Evolutionary conservation across 805 yeast genomes (phyloP).

Genomic region (Spathaspora hagerdaliae): DNA sequence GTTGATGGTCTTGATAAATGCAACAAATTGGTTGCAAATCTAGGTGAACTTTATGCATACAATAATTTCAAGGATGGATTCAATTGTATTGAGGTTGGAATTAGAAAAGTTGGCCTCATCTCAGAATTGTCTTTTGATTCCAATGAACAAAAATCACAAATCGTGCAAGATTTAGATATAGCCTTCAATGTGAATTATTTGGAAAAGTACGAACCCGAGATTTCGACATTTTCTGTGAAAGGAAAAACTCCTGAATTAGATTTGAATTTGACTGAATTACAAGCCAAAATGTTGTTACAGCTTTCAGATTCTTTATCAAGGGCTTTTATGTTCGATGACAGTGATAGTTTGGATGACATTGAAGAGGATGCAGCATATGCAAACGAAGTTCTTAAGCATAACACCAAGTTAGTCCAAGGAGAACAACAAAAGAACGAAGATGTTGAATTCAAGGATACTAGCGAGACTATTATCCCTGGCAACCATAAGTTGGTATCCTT

Average conservation of each 20-base stretch:
- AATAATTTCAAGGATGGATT: constrained; percentile 48
- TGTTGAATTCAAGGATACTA: not conserved
- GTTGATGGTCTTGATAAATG: constrained; percentile 30
- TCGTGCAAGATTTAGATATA: constrained; percentile 64
- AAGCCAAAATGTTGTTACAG: constrained; percentile 53
- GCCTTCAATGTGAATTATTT: constrained; percentile 54
- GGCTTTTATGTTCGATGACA: constrained; percentile 43
- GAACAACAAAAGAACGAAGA: not conserved
- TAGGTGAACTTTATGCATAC: constrained; percentile 76
- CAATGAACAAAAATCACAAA: constrained; percentile 51
- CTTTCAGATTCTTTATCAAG: constrained; percentile 52
- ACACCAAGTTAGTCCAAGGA: constrained; percentile 4
- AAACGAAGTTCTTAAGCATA: constrained; percentile 42
- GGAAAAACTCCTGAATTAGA: constrained; percentile 64
- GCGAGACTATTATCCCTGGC: constrained; percentile 12
- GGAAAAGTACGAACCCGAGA: constrained; percentile 31
- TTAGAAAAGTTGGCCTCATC: constrained; percentile 65
- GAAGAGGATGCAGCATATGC: constrained; percentile 61
- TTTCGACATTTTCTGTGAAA: constrained; percentile 47
- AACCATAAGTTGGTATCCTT: constrained; percentile 42
- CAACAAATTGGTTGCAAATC: constrained; percentile 15
- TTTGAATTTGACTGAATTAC: constrained; percentile 68
- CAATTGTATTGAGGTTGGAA: constrained; percentile 63
- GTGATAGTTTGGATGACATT: constrained; percentile 46
- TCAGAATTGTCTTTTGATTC: constrained; percentile 53